Evolutionary conservation across 225 moss, liverwort and hornwort genomes (phyloP).

Genomic region (Sphagnum contortum): DNA sequence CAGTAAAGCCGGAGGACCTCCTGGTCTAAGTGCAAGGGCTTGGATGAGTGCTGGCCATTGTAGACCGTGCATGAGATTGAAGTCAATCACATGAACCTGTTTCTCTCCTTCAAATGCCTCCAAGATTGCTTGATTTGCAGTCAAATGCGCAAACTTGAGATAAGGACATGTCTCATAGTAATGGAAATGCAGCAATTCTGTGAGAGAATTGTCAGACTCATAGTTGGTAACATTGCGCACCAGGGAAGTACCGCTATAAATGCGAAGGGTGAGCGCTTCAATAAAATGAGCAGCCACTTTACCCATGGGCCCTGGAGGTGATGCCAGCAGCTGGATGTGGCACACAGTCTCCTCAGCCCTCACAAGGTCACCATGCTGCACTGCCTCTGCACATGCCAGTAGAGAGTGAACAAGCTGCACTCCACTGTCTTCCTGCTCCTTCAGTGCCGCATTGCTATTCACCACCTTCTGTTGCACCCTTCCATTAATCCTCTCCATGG

Average conservation of each 20-base stretch:
- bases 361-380: constrained; percentile 40
- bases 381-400: constrained; percentile 59
- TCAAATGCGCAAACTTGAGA: constrained; percentile 73
- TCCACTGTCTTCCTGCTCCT: constrained; percentile 49
- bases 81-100: constrained; percentile 62
- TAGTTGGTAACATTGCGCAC: constrained; percentile 7
- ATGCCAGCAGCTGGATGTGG: constrained; percentile 50
- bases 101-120: constrained; percentile 57
- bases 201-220: constrained; percentile 28
- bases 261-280: constrained; percentile 49
- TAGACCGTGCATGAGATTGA: constrained; percentile 61
- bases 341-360: constrained; percentile 57
- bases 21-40: constrained; percentile 56
- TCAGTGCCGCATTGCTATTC: constrained; percentile 3
- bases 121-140: constrained; percentile 70
- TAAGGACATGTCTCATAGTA: constrained; percentile 68
- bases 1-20: constrained; percentile 47
- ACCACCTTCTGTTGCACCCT: neutral
- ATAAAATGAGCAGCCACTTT: constrained; percentile 69
- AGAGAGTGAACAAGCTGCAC: constrained; percentile 59
- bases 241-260: constrained; percentile 25
- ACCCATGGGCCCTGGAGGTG: constrained; percentile 48
- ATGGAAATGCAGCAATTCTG: constrained; percentile 57
- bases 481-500: neutral
- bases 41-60: constrained; percentile 86